A percentile compares a stretch with the other conserved stretches of the same genome.
Conservation (phyloP, 148 eudicot genomes). For the Camellia japonica region DNA sequence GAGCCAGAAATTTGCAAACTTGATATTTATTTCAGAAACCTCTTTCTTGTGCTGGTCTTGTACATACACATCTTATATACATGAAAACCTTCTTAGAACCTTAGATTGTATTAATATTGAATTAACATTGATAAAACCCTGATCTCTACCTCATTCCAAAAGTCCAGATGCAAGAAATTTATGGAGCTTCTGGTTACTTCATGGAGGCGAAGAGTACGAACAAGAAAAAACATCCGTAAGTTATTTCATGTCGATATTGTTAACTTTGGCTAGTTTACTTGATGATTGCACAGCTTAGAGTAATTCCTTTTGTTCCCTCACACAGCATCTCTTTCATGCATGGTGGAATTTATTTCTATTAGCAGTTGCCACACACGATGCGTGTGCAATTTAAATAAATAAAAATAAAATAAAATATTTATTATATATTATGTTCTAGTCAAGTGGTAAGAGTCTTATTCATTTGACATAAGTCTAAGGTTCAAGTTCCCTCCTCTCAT, state of each 20-base stretch:
- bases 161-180: slow-evolving; percentile 84
- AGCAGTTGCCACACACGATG: too few relatives aligned
- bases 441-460: too few relatives aligned
- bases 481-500: too few relatives aligned
- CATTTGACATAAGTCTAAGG: too few relatives aligned
- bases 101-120: neutral
- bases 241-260: slow-evolving; percentile 10
- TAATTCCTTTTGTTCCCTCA: neutral
- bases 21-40: neutral
- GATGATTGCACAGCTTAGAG: neutral
- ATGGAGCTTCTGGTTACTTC: slow-evolving; percentile 95
- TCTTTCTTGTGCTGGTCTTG: neutral
- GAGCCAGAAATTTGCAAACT: slow-evolving; percentile 4
- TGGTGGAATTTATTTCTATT: neutral
- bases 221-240: slow-evolving; percentile 61
- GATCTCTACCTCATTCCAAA: neutral
- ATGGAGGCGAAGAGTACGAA: slow-evolving; percentile 49
- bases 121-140: neutral
- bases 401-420: too few relatives aligned
- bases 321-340: neutral
- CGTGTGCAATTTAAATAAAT: neutral
- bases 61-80: neutral
- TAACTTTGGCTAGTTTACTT: neutral
- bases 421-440: too few relatives aligned
- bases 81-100: neutral